Evolutionary conservation across 345 rosid genomes (phyloP).

Genomic region (Eucalyptus marginata): DNA sequence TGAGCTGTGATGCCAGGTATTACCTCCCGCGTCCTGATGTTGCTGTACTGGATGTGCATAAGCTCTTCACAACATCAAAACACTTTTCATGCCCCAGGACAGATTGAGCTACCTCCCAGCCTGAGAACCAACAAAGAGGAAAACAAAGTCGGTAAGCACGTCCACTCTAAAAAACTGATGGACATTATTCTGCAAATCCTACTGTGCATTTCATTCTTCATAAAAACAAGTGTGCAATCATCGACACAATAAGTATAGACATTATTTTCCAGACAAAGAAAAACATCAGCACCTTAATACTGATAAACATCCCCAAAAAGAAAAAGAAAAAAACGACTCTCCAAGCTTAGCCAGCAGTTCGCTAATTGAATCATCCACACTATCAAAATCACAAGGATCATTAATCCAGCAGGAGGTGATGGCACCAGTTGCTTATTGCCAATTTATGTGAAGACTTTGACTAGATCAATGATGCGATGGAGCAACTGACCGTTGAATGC

Average conservation of each 20-base stretch:
- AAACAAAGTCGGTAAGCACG: background rate
- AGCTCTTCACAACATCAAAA: background rate
- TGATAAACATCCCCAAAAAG: background rate
- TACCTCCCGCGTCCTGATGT: background rate
- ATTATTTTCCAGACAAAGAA: background rate
- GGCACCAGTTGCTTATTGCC: no score
- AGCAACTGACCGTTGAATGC: no score
- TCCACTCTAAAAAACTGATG: background rate
- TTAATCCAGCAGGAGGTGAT: no score
- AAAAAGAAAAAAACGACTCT: background rate
- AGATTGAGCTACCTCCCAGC: background rate
- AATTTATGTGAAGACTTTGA: no score
- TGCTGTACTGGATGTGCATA: background rate
- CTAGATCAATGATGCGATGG: no score
- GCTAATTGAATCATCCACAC: no score
- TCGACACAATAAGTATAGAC: background rate
- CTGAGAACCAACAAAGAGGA: background rate
- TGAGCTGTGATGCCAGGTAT: background rate
- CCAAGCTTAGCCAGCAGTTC: no score
- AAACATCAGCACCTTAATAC: background rate
- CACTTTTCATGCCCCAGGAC: background rate
- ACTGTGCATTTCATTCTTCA: background rate
- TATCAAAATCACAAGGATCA: no score
- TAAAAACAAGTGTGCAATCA: background rate
- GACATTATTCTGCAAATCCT: background rate